Base-by-base conservation (phyloP, 441 rosid species). In the Arabidopsis lyrata region DNA sequence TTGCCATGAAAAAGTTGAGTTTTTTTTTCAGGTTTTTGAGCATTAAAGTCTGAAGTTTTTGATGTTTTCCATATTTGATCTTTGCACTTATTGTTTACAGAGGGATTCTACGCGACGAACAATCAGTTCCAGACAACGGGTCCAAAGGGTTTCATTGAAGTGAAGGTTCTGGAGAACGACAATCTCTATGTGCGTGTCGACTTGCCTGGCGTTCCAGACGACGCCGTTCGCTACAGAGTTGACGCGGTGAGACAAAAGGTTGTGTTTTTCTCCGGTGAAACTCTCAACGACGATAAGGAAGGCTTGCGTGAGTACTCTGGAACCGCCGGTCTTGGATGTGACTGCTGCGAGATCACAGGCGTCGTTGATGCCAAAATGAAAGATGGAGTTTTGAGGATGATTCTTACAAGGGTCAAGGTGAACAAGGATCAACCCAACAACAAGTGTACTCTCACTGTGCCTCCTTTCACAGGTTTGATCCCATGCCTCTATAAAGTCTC, bases 261-360 rank as follows among this genome's bases (percentile, higher is more conserved):
- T 3, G 74, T 67, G 4, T 52, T 67, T 59, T 66, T 68, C 68
- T 67, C 68, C 56, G 68, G 62, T 11, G 57, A 77, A 15, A 52
- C 62, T 14, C 29, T 10, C 12, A 13, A 3, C 24, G 56, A 66
- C 31, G 27, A 24, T 24, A 7, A 9, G 1, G 59, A n/a, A 3
- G 63, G n/a, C n/a, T 13, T 32, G 3, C 66, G 76, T 35, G 71
- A 57, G 35, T 70, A 64, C 72, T 70, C 55, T 0, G 72, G 76
- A 6, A 1, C 41, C 16, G 71, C 72, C 7, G 72, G 76, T 41
- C 9, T 77, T 1, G 47, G 48, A 6, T 65, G 76, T 42, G 55
- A 71, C 74, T 71, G 76, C 36, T 77, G 76, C 41, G 77, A 77
- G 49, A 57, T 77, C 56, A 77, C 72, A 3, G 31, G 35, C 8